These are phyloP conservation scores for Spiraea crenata DNA, from an alignment of 331 rosid genomes.

Conservation along the genomic window DNA sequence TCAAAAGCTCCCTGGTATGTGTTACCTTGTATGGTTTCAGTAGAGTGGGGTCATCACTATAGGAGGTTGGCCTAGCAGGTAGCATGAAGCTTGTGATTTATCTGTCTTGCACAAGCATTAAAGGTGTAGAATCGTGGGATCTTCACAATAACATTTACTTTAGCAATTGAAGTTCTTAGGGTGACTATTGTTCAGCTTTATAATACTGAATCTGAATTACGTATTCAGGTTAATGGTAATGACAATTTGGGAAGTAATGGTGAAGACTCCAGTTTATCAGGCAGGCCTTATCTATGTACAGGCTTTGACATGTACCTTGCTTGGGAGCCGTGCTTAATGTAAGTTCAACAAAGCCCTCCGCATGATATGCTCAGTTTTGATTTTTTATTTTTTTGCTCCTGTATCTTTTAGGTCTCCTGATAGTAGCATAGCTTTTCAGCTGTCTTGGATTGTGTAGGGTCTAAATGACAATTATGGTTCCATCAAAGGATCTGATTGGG, in stretches of 20 bases:
- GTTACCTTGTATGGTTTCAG: not conserved
- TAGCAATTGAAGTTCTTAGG: not conserved
- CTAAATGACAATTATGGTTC: not conserved
- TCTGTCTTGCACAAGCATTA: not conserved
- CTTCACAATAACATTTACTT: not conserved
- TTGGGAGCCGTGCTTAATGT: constrained; percentile 97
- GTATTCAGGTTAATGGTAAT: constrained; percentile 52
- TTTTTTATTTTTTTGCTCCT: not conserved
- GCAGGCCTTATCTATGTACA: constrained; percentile 88
- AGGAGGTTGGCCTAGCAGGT: not conserved
- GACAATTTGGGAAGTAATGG: constrained; percentile 31
- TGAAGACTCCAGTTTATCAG: constrained; percentile 28
- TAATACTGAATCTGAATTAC: constrained; percentile 11
- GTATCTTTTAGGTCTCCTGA: not conserved
- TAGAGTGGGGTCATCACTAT: not conserved
- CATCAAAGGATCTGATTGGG: not conserved
- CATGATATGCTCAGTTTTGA: not conserved
- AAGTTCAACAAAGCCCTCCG: constrained; percentile 29
- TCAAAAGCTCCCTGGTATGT: not conserved
- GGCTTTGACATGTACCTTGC: constrained; percentile 91
- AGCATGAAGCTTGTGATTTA: not conserved
- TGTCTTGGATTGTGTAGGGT: no score
- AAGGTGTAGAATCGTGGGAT: not conserved
- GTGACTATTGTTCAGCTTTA: constrained; percentile 8
- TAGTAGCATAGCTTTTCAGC: not conserved